Conservation (phyloP, 257 asterid genomes). For the Marsdenia floribunda region DNA sequence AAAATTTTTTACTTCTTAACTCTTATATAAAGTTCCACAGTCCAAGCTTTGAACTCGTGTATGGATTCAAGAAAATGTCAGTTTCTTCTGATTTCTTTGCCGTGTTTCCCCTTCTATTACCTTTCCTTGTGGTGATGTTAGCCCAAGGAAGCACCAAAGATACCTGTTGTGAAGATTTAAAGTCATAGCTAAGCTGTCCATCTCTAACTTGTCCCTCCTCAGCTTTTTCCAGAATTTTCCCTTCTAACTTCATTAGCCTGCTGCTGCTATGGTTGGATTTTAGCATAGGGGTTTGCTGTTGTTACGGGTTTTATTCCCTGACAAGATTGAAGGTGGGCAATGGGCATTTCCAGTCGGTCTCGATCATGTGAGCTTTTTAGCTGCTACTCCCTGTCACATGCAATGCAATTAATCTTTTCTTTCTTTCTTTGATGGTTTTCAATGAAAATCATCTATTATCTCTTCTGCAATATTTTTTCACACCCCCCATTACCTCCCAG, state of each 20-base stretch:
- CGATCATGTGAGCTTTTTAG: slow-evolving; percentile 3
- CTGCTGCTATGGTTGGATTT: neutral
- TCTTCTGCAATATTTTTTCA: neutral
- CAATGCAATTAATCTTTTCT: neutral
- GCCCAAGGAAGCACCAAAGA: too few relatives aligned
- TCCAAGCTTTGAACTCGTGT: too few relatives aligned
- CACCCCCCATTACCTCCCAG: neutral
- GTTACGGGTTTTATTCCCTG: slow-evolving; percentile 6
- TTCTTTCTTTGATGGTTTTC: neutral
- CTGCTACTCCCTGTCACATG: neutral
- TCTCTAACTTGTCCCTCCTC: neutral
- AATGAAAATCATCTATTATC: neutral
- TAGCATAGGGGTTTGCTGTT: neutral
- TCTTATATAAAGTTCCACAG: too few relatives aligned
- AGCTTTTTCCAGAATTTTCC: neutral
- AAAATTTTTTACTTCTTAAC: too few relatives aligned
- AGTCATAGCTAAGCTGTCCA: neutral
- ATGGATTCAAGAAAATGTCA: too few relatives aligned
- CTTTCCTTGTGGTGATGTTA: too few relatives aligned
- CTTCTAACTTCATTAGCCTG: neutral
- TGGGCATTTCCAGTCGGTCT: neutral
- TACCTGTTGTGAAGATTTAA: neutral
- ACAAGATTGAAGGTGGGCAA: neutral
- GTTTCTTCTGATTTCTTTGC: too few relatives aligned
- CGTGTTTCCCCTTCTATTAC: too few relatives aligned